Conservation (phyloP, 306 rosid species). For the Pyrus pyrifolia region DNA sequence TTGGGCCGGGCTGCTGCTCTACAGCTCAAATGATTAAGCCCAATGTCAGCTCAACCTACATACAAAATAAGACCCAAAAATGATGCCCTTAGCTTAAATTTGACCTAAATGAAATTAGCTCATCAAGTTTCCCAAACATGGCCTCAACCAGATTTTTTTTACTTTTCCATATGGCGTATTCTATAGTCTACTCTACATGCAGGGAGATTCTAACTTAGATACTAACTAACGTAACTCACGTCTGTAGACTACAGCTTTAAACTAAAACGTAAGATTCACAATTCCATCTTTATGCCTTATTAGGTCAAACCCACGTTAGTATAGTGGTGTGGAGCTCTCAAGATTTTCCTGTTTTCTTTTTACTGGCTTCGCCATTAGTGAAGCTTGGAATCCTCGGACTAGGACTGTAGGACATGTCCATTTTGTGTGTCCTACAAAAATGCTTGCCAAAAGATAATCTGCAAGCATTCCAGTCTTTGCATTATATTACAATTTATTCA, state of each 20-base stretch:
- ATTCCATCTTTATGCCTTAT: neutral
- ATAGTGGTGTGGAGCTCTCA: neutral
- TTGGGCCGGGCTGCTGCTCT: neutral
- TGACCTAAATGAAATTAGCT: too few relatives aligned
- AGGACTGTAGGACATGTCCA: neutral
- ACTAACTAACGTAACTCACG: too few relatives aligned
- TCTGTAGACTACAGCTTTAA: accelerated
- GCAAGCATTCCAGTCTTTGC: neutral
- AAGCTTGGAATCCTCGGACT: too few relatives aligned
- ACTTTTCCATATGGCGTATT: neutral
- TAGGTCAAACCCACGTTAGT: neutral
- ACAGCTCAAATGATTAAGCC: neutral
- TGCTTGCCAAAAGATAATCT: neutral
- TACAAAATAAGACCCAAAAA: too few relatives aligned
- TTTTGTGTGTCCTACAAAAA: neutral
- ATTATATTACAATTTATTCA: neutral
- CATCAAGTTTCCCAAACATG: too few relatives aligned
- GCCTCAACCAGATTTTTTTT: too few relatives aligned
- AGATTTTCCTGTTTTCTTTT: neutral
- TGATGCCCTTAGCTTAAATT: too few relatives aligned
- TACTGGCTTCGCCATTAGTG: neutral
- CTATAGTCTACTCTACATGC: neutral
- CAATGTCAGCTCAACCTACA: neutral
- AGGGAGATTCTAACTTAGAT: too few relatives aligned
- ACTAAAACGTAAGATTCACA: neutral